Conservation (phyloP, 805 yeast species). For the Pichia exigua region DNA sequence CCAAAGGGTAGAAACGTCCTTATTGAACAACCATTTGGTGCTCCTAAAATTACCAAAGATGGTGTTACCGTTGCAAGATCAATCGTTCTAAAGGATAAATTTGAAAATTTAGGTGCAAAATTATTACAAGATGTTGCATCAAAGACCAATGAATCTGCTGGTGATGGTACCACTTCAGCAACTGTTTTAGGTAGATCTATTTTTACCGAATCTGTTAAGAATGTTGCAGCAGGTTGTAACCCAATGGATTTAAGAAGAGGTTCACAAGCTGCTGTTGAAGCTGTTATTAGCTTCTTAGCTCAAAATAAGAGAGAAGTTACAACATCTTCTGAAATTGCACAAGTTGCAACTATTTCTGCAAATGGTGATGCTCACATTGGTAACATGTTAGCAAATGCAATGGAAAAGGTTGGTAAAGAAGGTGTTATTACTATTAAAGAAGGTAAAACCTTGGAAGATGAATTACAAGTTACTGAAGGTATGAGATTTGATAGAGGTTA, state of each 20-base stretch:
- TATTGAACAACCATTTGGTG: slow-evolving; percentile 92
- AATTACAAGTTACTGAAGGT: slow-evolving; percentile 95
- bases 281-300: slow-evolving; percentile 78
- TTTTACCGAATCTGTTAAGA: slow-evolving; percentile 89
- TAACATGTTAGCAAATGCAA: slow-evolving; percentile 81
- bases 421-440: slow-evolving; percentile 98
- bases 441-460: slow-evolving; percentile 95
- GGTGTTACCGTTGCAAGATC: slow-evolving; percentile 96
- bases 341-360: slow-evolving; percentile 96
- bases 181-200: slow-evolving; percentile 94
- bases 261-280: slow-evolving; percentile 92
- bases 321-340: slow-evolving; percentile 90
- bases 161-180: slow-evolving; percentile 98
- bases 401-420: slow-evolving; percentile 98
- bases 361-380: slow-evolving; percentile 95
- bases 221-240: slow-evolving; percentile 98
- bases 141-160: slow-evolving; percentile 95
- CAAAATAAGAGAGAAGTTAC: slow-evolving; percentile 87
- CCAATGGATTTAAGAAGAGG: slow-evolving; percentile 98
- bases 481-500: slow-evolving; percentile 97
- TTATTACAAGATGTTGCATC: slow-evolving; percentile 93
- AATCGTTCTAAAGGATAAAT: slow-evolving; percentile 74
- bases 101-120: slow-evolving; percentile 95
- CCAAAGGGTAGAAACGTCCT: slow-evolving; percentile 97
- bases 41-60: slow-evolving; percentile 98